Base-by-base conservation (phyloP, 805 yeast species). In the Suhomyces canberraensis region DNA sequence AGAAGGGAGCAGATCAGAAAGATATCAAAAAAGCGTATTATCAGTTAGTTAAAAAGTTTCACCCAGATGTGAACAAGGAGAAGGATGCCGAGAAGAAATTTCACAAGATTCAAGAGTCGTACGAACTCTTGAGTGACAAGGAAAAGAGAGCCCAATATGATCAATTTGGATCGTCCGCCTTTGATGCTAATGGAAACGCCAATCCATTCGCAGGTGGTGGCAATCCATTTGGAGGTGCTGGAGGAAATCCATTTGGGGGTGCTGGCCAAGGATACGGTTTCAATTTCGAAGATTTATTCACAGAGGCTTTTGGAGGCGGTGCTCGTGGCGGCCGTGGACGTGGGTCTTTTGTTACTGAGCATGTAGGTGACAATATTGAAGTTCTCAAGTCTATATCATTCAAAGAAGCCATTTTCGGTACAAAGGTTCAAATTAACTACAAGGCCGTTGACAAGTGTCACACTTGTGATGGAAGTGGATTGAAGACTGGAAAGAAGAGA, bases 21-120 rank as follows among this genome's bases (percentile, higher is more conserved):
- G 95, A 89, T 15, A 93, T 93, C 64, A 93, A 93, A 62, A 90
- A 90, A 61, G 91, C 96, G 2, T 93, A 93, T 66, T 89, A 89
- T 59, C 83, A 88, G 54, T 69, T 93, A 45, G 98, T 97, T 11
- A 93, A 93, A 61, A 77, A 91, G 59, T 89, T 71, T 61, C 99
- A 93, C 61, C 99, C 99, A 0, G 99, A 93, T 66, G 86, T 93
- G 30, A 93, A 91, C 61, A 93, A 91, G 61, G 96, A 86, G 45
- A 76, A 78, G 17, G 91, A 76, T 14, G 93, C 98, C 0, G 95
- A 91, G 51, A 78, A 79, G 54, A 80, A 80, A 60, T 93, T 93
- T 66, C 98, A 93, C 54, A 87, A 85, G 52, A 76, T 93, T 46
- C 98, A 91, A 56, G 93, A 85, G 46, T 95, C 97, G 1, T 93